Base-by-base conservation (phyloP, 192 early-diverging fungal species). In the Diversispora epigaea region DNA sequence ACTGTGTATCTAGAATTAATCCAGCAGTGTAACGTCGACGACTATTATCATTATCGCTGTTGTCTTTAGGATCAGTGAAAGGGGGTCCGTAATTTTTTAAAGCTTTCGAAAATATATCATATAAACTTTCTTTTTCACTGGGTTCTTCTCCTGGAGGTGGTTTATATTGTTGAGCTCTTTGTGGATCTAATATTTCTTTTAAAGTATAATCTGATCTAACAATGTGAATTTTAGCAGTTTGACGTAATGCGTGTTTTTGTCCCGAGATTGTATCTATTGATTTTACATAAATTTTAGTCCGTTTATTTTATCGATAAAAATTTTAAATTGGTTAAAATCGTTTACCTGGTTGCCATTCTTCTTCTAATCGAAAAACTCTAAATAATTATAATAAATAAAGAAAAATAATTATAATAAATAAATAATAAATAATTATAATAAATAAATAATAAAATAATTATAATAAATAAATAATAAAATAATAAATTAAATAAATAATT, bases 361-460 rank as follows among this genome's bases (percentile, higher is more conserved):
- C 91, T 12, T 90, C 86, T 3, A 92, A 76, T 32, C 89, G 80
- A 73, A 92, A 89, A 21, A 89, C 84, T n/a, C 90, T 84, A 52
- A 55, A 12, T 8, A 68, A 45, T 66, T 47, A n/a, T 4, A 39
- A 11, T 22, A 25, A 4, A 25, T 19, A 25, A 22, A 70, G 12
- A 55, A 69, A 6, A 15, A 67, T 21, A 22, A 19, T 67, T 14
- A 44, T 39, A 43, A n/a, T n/a, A n/a, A n/a, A n/a, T n/a, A 32
- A 1, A 32, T 32, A 32, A 32, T 32, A 32, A 32, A 32, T 1
- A 32, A 32, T 32, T 32, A 32, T 32, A 32, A 32, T 32, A 32
- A 32, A 32, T 32, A 32, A 32, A 32, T 32, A 32, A 32, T 32
- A 32, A 32, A 32, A 32, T 32, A 32, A 32, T 32, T 1, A 32